A percentile compares a stretch with the other conserved stretches of the same genome.
Conservation (phyloP, 116 monocot genomes). For the Iris pallida region DNA sequence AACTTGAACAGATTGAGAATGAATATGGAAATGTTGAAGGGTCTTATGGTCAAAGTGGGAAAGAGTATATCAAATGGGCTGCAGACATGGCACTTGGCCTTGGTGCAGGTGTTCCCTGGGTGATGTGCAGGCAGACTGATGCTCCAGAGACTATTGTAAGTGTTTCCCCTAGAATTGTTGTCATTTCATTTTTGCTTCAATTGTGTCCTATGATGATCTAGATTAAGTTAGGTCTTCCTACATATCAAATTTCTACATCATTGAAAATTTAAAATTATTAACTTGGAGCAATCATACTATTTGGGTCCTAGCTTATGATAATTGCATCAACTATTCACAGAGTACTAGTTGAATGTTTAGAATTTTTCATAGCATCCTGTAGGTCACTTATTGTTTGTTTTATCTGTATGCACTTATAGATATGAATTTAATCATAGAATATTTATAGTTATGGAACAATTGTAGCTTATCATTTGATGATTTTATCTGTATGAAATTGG, state of each 20-base stretch:
- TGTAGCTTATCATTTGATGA: too few species aligned
- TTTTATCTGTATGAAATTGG: too few species aligned
- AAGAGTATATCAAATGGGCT: conserved; percentile 86
- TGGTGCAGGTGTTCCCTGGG: conserved; percentile 81
- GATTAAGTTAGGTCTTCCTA: too few species aligned
- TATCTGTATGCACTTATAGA: neutral
- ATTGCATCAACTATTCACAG: neutral
- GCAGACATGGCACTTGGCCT: conserved; percentile 78
- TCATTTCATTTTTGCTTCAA: too few species aligned
- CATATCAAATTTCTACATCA: too few species aligned
- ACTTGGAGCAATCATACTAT: neutral
- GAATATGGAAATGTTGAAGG: conserved; percentile 93
- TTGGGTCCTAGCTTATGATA: neutral
- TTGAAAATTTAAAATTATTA: too few species aligned
- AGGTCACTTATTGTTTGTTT: neutral
- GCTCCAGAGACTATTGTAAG: conserved; percentile 87
- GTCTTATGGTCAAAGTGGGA: conserved; percentile 69
- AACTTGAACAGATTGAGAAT: conserved; percentile 86
- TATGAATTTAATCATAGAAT: too few species aligned
- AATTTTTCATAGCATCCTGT: neutral
- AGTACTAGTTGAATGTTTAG: neutral
- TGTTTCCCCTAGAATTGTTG: neutral
- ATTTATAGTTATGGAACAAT: too few species aligned
- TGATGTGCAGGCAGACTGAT: conserved; percentile 95
- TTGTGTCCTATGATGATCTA: too few species aligned